Evolutionary conservation across 2,329 filamentous ascomycete genomes (phyloP), one percentile per base, ranked within the genome.

Genomic region (Clarireedia hainanense): DNA sequence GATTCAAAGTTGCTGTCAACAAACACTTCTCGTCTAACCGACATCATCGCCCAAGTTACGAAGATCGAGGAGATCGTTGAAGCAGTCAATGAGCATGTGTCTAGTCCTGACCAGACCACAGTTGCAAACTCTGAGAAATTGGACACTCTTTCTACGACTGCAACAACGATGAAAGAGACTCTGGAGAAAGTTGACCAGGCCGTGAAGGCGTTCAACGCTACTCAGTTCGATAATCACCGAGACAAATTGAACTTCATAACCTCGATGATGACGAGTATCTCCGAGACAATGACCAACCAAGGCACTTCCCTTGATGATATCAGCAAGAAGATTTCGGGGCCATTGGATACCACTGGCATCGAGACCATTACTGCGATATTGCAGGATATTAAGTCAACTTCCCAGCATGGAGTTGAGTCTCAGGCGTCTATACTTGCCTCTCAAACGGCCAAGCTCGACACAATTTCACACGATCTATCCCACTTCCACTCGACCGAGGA

Each of bases 1-100:
- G 60, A 61, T 37, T 63, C 62, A 10, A 63, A 64, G 23, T 53
- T 63, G 23, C 37, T 61, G 30, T 60, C 59, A 2, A 55, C 52
- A 12, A 63, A 58, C 36, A 61, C 57, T 47, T 50, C 59, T 37
- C 53, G 58, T 36, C 39, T 64, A 5, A 60, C 60, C 27, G 58
- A 46, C 27, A 48, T 63, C 24, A 57, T 57, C 26, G 55, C 56
- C 9, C 55, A 57, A 37, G 56, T 63, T 6, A 58, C 55, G 2
- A 61, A 59, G 43, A 53, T 64, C 14, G 52, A 48, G 6, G 46
- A 57, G 23, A 27, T 61, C 12, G 39, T 60, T 10, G 61, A 63
- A 24, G 52, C 57, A 1, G 56, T 58, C 9, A 60, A 56, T 24
- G 55, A 60, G 40, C 37, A 57, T 20, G 47, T 58, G 17, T 59